Percentiles rank a stretch among this genome's conserved stretches.
phyloP scores from a whole-genome alignment of 1,284 basidiomycete genomes.

The Meira miltonrushii region DNA sequence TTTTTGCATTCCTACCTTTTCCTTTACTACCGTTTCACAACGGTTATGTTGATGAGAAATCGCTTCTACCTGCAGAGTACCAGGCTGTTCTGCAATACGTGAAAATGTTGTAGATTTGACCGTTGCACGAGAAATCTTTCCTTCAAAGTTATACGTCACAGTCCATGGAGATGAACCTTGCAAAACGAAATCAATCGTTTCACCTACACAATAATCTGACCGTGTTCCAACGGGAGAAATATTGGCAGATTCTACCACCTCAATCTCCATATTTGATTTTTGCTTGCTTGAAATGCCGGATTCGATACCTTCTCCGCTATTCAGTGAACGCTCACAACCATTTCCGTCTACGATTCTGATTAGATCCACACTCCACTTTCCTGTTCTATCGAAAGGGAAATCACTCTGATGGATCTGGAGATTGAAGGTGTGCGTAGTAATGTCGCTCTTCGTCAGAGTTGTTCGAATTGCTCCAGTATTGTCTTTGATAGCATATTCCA shows the following conservation, averaged over 20 bases:
- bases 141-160: slow-evolving; percentile 79
- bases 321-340: slow-evolving; percentile 20
- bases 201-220: slow-evolving; percentile 82
- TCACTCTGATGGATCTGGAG: slow-evolving; percentile 55
- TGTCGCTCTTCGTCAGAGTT: neutral
- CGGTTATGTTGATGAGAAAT: slow-evolving; percentile 67
- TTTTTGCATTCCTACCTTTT: slow-evolving; percentile 60
- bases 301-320: slow-evolving; percentile 1
- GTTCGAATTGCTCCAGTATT: neutral
- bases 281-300: neutral
- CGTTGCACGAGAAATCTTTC: slow-evolving; percentile 68
- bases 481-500: slow-evolving; percentile 53
- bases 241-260: slow-evolving; percentile 88
- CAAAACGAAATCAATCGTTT: slow-evolving; percentile 81
- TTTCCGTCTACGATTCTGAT: slow-evolving; percentile 35
- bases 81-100: slow-evolving; percentile 71
- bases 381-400: slow-evolving; percentile 70
- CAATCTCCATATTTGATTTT: slow-evolving; percentile 47
- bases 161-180: slow-evolving; percentile 95
- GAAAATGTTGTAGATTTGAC: slow-evolving; percentile 75
- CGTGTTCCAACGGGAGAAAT: slow-evolving; percentile 76
- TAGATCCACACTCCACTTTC: slow-evolving; percentile 60
- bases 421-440: neutral
- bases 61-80: slow-evolving; percentile 73
- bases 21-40: slow-evolving; percentile 63